Base-by-base conservation (phyloP, 2,329 filamentous ascomycete genomes). In the Curvularia lunata region DNA sequence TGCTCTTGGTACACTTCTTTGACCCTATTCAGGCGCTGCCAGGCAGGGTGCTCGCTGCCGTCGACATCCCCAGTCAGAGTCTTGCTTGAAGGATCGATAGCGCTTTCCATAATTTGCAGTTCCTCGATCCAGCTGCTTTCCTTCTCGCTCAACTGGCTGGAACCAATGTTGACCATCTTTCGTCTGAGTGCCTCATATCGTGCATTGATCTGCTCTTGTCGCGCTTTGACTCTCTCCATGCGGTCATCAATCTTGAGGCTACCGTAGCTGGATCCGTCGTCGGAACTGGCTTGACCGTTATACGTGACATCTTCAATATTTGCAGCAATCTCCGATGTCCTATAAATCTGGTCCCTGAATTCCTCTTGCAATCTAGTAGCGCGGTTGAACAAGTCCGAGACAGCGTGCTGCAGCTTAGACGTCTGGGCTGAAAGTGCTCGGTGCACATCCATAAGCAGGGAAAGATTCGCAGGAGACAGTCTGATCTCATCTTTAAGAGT, bases 381-480 rank as follows among this genome's bases (percentile, higher is more conserved):
- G 53, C 87, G 84, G 25, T 87, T 82, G 77, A 92, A 93, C 5
- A 93, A 80, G 66, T 92, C 89, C 1, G 89, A 85, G 0, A 88
- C 90, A 1, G 88, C 90, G 42, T 85, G 79, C 16, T 89, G 89
- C 10, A 93, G 81, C 10, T 82, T 82, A 64, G 89, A 82, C 0
- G 89, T 91, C 74, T 93, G 89, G 9, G 84, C 83, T 61, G 86
- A 86, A 5, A 93, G 80, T 5, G 90, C 80, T 69, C 89, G 87
- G 73, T 94, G 91, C 0, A 87, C 86, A 58, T 91, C 86, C 27
- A 88, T 90, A 64, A 94, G 85, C 37, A 91, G 82, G 62, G 88
- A 84, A 18, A 93, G 81, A 1, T 89, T 91, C 21, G 89, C 85
- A 12, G 89, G 86, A 21, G 88, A 90, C 21, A 92, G 83, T 57